Conservation (phyloP, 345 rosid genomes). For the Sapria himalayana region DNA sequence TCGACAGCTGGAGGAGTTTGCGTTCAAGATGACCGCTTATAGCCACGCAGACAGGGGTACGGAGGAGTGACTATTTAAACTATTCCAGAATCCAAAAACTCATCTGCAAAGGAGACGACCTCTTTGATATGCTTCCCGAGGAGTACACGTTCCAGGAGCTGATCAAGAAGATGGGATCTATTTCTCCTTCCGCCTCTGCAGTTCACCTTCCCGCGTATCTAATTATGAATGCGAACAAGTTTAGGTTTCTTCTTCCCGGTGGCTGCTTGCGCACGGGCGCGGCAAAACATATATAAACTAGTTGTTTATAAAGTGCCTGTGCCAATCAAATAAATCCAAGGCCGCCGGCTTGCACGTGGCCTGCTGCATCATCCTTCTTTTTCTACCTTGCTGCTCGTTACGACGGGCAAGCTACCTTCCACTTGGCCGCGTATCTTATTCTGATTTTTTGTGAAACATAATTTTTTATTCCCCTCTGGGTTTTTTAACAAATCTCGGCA, state of each 20-base stretch:
- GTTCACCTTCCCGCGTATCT: slow-evolving; percentile 78
- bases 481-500: too few relatives aligned
- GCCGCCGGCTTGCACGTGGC: too few relatives aligned
- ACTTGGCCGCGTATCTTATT: too few relatives aligned
- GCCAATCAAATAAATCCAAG: too few relatives aligned
- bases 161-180: slow-evolving; percentile 69
- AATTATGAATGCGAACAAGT: slow-evolving; percentile 55
- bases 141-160: slow-evolving; percentile 55
- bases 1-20: slow-evolving; percentile 36
- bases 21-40: slow-evolving; percentile 75
- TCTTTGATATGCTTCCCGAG: slow-evolving; percentile 82
- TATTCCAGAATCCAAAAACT: slow-evolving; percentile 36
- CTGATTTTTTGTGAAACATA: too few relatives aligned
- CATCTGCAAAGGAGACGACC: slow-evolving; percentile 55
- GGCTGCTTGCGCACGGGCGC: slow-evolving; percentile 45
- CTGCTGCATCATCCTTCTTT: too few relatives aligned
- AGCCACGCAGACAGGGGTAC: slow-evolving; percentile 89
- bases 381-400: too few relatives aligned
- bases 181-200: slow-evolving; percentile 58
- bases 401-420: too few relatives aligned
- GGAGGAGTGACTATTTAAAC: slow-evolving; percentile 22
- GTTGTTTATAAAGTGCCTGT: too few relatives aligned
- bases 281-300: too few relatives aligned
- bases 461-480: too few relatives aligned
- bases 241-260: slow-evolving; percentile 75